Evolutionary conservation across 2,329 filamentous ascomycete species (phyloP).

Genomic region (Tolypocladium album): DNA sequence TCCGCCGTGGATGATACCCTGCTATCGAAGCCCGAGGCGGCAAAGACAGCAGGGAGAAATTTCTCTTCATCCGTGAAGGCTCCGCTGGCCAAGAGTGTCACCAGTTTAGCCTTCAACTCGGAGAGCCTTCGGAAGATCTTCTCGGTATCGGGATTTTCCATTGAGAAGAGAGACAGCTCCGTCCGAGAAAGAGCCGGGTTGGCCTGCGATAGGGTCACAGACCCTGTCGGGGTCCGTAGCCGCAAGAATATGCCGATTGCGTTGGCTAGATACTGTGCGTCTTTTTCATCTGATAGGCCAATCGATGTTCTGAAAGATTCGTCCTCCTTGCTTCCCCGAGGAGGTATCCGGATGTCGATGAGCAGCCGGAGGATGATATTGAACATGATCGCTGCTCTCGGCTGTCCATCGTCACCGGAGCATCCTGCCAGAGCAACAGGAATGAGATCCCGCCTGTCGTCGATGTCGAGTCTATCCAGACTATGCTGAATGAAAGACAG

Average conservation of each 20-base stretch:
- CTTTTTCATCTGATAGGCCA: constrained; percentile 53
- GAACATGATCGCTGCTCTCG: constrained; percentile 52
- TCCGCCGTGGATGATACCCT: constrained; percentile 77
- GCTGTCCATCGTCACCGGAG: constrained; percentile 17
- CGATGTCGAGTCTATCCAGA: constrained; percentile 33
- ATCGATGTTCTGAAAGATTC: constrained; percentile 52
- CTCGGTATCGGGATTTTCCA: constrained; percentile 49
- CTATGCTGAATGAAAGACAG: constrained; percentile 84
- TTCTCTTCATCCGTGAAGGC: constrained; percentile 77
- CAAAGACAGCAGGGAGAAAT: constrained; percentile 74
- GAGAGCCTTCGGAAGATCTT: constrained; percentile 30
- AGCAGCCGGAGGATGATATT: constrained; percentile 73
- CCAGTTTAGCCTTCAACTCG: constrained; percentile 44
- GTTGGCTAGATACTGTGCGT: constrained; percentile 62
- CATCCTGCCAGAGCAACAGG: constrained; percentile 33
- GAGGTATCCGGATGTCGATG: constrained; percentile 59
- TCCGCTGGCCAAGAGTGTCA: constrained; percentile 69
- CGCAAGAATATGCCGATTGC: constrained; percentile 69
- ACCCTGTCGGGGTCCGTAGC: constrained; percentile 19
- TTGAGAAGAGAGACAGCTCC: constrained; percentile 19
- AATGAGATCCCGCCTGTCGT: constrained; percentile 63
- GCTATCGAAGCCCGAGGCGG: constrained; percentile 72
- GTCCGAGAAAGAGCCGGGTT: constrained; percentile 21
- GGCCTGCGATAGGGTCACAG: constrained; percentile 15
- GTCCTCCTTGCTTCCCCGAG: constrained; percentile 72